Evolutionary conservation across 495 filamentous ascomycete species (phyloP).

Genomic region (Xylaria venustula): DNA sequence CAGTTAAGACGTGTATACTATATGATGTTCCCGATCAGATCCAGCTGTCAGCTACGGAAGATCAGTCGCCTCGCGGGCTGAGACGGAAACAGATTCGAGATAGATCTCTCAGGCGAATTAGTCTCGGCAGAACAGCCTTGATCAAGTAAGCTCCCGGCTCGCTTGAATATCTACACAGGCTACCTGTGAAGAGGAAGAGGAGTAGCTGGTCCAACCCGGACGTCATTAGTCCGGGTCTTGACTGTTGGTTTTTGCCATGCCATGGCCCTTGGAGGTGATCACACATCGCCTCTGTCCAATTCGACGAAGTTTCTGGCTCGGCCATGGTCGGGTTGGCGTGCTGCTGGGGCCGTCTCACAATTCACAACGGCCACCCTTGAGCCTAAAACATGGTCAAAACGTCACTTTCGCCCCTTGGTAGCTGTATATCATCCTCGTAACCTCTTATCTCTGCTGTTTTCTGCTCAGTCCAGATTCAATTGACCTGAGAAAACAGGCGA

Average conservation of each 20-base stretch:
- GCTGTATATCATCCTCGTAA: not conserved
- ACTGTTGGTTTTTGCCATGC: not conserved
- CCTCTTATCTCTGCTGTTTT: too few relatives aligned
- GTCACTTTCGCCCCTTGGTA: not conserved
- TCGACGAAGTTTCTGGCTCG: not conserved
- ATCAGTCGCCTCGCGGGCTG: slow-evolving; percentile 9
- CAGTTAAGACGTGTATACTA: too few relatives aligned
- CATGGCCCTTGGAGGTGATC: not conserved
- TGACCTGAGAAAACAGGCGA: not conserved
- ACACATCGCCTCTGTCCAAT: not conserved
- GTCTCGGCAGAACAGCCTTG: not conserved
- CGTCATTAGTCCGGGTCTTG: not conserved
- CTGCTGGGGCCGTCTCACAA: slow-evolving; percentile 1
- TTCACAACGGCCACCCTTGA: not conserved
- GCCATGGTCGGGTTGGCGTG: not conserved
- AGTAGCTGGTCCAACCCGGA: slow-evolving; percentile 2
- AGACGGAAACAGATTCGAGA: not conserved
- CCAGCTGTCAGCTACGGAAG: not conserved
- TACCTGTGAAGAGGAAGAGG: too few relatives aligned
- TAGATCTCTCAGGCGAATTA: not conserved
- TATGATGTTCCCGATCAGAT: slow-evolving; percentile 2
- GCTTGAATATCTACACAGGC: slow-evolving; percentile 5
- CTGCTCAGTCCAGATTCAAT: not conserved
- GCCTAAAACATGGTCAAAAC: slow-evolving; percentile 12
- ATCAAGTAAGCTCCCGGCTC: not conserved